Evolutionary conservation across 208 protist species (phyloP), one percentile per base, ranked within the genome.

Genomic region (Leptomonas seymouri): DNA sequence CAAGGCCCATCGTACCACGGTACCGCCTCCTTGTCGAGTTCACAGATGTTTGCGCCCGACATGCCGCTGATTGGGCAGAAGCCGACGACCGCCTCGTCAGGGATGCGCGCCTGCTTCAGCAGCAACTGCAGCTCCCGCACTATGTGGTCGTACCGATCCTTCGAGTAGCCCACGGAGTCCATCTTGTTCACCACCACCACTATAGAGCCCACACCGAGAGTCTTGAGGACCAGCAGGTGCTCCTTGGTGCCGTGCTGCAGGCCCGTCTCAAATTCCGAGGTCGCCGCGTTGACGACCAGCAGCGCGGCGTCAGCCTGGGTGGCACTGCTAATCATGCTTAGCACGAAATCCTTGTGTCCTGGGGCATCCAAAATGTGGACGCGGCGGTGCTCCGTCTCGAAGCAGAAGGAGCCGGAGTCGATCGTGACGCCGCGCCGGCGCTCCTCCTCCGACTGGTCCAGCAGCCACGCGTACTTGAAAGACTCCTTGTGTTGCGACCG

Each of bases 171-270:
- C 4, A 99, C 97, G 27, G 91, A 89, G 87, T 99, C 99, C 98
- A 99, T 99, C 87, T 99, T 99, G 91, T 99, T 99, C 71, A 99
- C 90, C n/a, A 91, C 93, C 11, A 99, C 95, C 21, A 99, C 84
- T 23, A 99, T 86, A 25, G 87, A 80, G n/a, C 95, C 93, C 16
- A 99, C 91, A 57, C 98, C 98, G n/a, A 99, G 82, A 20, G 98
- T 99, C 70, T 99, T 99, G 39, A 98, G 94, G 6, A 99, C 84
- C 48, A 99, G 67, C 25, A 98, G 91, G 78, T 99, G 98, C 67
- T 99, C 98, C 62, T 93, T 90, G 1, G 98, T 99, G 74, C 99
- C 98, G 68, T 95, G 85, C 11, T 98, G 93, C 53, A 99, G 98
- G 27, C 99, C 99, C 23, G 98, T 91, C 74, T 99, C 98, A 84